Evolutionary conservation across 169 alveolate species (phyloP).

Genomic region (Eimeria falciformis): DNA sequence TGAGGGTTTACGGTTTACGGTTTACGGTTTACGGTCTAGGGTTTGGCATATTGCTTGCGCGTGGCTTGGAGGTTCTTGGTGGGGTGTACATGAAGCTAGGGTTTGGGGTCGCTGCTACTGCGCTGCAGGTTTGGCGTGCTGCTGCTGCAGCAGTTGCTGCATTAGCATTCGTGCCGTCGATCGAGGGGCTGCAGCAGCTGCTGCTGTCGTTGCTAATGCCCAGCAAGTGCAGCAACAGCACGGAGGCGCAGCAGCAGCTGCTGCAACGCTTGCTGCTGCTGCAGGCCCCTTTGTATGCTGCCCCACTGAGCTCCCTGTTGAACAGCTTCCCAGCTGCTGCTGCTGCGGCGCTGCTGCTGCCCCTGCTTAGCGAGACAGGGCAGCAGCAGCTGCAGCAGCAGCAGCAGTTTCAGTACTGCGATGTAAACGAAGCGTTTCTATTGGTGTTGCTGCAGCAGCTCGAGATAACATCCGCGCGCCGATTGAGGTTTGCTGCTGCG

Average conservation of each 20-base stretch:
- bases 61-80: background rate
- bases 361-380: constrained; percentile 38
- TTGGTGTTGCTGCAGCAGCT: constrained; percentile 38
- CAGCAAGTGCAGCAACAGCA: constrained; percentile 1
- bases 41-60: background rate
- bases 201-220: constrained; percentile 62
- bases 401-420: constrained; percentile 35
- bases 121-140: constrained; percentile 58
- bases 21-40: constrained; percentile 21
- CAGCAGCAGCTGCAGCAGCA: constrained; percentile 48
- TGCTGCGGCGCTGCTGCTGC: constrained; percentile 35
- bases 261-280: constrained; percentile 57
- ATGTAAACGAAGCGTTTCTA: constrained; percentile 34
- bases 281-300: constrained; percentile 38
- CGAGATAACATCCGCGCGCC: constrained; percentile 17
- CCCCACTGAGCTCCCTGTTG: constrained; percentile 8
- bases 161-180: constrained; percentile 11
- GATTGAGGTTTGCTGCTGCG: constrained; percentile 35
- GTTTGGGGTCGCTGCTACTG: constrained; percentile 6
- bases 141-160: constrained; percentile 55
- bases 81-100: background rate
- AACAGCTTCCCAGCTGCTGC: constrained; percentile 36
- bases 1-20: background rate
- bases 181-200: constrained; percentile 48
- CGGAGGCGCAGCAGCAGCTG: constrained; percentile 63